These are phyloP conservation scores for Maudiozyma pseudohumilis DNA, from an alignment of 805 yeast genomes.

Conservation along the genomic window DNA sequence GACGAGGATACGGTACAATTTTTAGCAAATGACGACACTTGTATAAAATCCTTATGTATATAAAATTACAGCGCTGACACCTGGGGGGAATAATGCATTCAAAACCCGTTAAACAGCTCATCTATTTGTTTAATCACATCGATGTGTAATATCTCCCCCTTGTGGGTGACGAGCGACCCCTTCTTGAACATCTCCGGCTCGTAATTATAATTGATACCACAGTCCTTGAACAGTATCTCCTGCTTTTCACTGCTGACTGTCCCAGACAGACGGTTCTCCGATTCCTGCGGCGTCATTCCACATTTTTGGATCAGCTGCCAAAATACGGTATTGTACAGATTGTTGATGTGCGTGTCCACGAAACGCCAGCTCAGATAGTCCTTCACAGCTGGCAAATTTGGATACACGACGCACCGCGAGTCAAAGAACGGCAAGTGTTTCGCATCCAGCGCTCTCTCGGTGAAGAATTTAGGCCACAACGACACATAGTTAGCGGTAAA, in stretches of 20 bases:
- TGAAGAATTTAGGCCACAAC: conserved; percentile 55
- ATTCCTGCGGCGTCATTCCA: conserved; percentile 62
- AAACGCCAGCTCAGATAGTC: conserved; percentile 94
- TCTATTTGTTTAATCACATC: conserved; percentile 34
- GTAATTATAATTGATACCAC: conserved; percentile 81
- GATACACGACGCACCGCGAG: conserved; percentile 82
- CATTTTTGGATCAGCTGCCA: conserved; percentile 76
- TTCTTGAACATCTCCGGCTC: conserved; percentile 83
- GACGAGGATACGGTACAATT: conserved; percentile 6
- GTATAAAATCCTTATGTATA: conserved; percentile 5
- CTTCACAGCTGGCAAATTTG: conserved; percentile 46
- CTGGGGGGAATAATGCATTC: not conserved
- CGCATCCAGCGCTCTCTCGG: conserved; percentile 37
- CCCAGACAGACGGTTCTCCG: conserved; percentile 68
- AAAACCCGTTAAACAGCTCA: conserved; percentile 26
- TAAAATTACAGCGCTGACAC: not conserved
- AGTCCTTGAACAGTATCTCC: conserved; percentile 68
- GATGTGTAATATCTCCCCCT: conserved; percentile 39
- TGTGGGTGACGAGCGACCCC: conserved; percentile 50
- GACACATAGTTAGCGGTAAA: conserved; percentile 68
- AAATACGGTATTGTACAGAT: conserved; percentile 84
- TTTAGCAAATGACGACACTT: conserved; percentile 7
- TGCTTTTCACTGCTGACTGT: conserved; percentile 79
- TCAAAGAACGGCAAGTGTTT: conserved; percentile 78
- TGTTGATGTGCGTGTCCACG: conserved; percentile 93